phyloP scores from a whole-genome alignment of 805 yeast species.

The Yamadazyma akitaensis region DNA sequence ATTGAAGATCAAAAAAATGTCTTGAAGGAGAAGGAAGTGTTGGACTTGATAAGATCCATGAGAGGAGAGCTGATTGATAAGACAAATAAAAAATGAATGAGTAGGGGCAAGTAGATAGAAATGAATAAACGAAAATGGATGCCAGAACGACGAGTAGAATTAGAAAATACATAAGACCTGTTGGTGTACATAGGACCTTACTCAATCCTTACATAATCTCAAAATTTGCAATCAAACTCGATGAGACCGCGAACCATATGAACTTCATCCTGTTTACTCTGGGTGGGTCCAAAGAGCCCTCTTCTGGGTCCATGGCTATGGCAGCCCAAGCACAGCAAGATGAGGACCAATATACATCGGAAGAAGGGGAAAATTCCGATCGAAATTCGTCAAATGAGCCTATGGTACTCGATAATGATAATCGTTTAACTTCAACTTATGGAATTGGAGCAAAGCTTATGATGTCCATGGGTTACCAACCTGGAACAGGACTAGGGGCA shows the following conservation, averaged over 20 bases:
- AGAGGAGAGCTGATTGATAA: neutral
- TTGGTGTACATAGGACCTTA: no score
- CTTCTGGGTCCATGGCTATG: neutral
- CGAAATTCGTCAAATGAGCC: neutral
- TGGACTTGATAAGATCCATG: slow-evolving; percentile 18
- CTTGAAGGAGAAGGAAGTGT: slow-evolving; percentile 19
- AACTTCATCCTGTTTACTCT: slow-evolving; percentile 4
- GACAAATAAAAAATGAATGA: no score
- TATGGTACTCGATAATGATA: neutral
- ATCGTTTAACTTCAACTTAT: slow-evolving; percentile 31
- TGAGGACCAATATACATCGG: neutral
- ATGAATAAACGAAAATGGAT: no score
- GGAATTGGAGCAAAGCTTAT: slow-evolving; percentile 84
- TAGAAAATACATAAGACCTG: no score
- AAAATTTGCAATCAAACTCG: neutral
- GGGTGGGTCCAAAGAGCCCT: neutral
- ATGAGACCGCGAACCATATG: neutral
- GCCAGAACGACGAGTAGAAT: no score
- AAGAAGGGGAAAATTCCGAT: neutral
- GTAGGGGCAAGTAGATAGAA: no score
- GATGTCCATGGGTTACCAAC: slow-evolving; percentile 81
- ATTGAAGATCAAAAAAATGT: slow-evolving; percentile 7
- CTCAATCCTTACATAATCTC: neutral
- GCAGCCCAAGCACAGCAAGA: neutral
- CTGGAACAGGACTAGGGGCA: slow-evolving; percentile 83